Evolutionary conservation across 305 asterid species (phyloP), one percentile per base, ranked within the genome.

Genomic region (Rubia balearica): DNA sequence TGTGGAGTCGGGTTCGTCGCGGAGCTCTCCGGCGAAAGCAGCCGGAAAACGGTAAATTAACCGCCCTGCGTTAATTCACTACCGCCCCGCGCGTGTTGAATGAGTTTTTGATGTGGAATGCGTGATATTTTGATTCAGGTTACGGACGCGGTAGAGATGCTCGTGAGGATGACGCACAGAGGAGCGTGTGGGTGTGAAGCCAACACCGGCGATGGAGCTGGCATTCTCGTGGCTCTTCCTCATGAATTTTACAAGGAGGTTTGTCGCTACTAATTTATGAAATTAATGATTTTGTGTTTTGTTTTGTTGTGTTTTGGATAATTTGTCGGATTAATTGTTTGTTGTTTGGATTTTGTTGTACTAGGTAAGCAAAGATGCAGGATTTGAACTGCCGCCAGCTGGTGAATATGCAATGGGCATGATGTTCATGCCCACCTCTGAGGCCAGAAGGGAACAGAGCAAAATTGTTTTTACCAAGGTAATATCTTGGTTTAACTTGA

Each of bases 121-220:
- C 53, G 53, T 16, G 56, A 41, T 68, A 73, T 72, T 63, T 75
- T 5, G 68, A 53, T 71, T 65, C 69, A 95, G 99, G 98, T 95
- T 75, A 80, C 97, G 49, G 98, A 95, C 84, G 97, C 99, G 46
- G 72, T 95, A 43, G 99, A 95, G 84, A 95, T 92, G 99, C 81
- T 95, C 81, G 88, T 91, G 63, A 84, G 99, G 72, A 95, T 95
- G 99, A 27, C 97, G 11, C 99, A 95, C 61, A 87, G 99, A 78
- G 99, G 99, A 8, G 99, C 98, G 10, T 95, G 99, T 81, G 99
- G 99, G 11, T 95, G 99, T 65, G 99, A 95, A 88, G 74, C 91
- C 0, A 95, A 95, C 79, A 95, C 99, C 33, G 98, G 99, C 55
- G 99, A 95, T 80, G 99, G 99, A 27, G 99, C 99, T 73, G 99